phyloP scores from a whole-genome alignment of 2,329 filamentous ascomycete species.

The Knufia fluminis region DNA sequence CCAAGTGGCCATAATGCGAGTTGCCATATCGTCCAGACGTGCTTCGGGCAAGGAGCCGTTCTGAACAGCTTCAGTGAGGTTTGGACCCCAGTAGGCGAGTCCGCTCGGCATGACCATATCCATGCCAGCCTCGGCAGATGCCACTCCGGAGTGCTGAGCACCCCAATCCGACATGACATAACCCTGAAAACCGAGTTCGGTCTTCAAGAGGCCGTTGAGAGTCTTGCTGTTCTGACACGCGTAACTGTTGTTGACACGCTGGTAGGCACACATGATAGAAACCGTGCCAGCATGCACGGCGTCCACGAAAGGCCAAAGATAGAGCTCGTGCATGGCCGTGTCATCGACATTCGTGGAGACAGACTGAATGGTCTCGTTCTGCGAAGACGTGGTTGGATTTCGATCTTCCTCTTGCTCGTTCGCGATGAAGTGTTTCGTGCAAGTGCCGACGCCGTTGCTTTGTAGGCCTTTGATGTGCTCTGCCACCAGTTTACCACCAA shows the following conservation, averaged over 20 bases:
- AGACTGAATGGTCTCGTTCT: conserved; percentile 36
- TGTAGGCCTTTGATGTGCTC: conserved; percentile 40
- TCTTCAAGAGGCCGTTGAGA: conserved; percentile 41
- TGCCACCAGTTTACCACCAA: conserved; percentile 35
- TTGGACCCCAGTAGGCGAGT: conserved; percentile 39
- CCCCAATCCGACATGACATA: conserved; percentile 39
- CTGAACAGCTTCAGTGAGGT: conserved; percentile 29
- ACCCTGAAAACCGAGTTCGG: conserved; percentile 43
- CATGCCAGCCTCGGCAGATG: conserved; percentile 34
- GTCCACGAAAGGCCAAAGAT: conserved; percentile 70
- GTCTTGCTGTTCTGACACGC: conserved; percentile 40
- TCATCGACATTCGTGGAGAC: conserved; percentile 56
- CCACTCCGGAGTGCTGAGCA: conserved; percentile 37
- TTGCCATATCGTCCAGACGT: conserved; percentile 40
- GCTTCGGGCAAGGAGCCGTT: conserved; percentile 34
- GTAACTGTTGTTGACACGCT: conserved; percentile 40
- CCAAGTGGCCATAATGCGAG: conserved; percentile 39
- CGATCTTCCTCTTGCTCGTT: conserved; percentile 56
- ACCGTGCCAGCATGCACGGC: conserved; percentile 57
- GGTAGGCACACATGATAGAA: conserved; percentile 41
- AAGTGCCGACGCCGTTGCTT: conserved; percentile 34
- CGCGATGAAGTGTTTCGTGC: conserved; percentile 47
- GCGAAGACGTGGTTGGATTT: conserved; percentile 35
- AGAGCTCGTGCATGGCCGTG: conserved; percentile 65
- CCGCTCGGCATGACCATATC: conserved; percentile 59